phyloP scores from a whole-genome alignment of 345 rosid genomes.

The Triadica sebifera region DNA sequence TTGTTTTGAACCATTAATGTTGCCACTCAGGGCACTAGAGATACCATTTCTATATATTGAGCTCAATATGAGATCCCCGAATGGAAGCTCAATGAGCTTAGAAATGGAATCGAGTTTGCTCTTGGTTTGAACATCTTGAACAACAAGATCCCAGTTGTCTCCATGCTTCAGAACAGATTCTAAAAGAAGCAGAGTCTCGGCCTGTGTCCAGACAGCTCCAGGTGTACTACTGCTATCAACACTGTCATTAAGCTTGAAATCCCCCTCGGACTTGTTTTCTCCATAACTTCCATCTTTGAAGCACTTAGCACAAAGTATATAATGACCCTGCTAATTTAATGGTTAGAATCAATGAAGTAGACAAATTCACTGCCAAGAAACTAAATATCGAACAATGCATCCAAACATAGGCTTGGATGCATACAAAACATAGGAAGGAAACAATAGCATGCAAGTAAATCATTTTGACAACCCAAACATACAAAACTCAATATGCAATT shows the following conservation, averaged over 20 bases:
- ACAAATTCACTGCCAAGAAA: too few species aligned
- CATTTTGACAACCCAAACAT: background rate
- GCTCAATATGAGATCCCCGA: slow-evolving; percentile 63
- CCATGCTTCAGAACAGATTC: slow-evolving; percentile 81
- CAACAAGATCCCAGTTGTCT: slow-evolving; percentile 91
- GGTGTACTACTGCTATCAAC: slow-evolving; percentile 13
- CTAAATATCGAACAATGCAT: too few species aligned
- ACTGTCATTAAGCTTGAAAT: slow-evolving; percentile 50
- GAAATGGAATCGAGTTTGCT: slow-evolving; percentile 72
- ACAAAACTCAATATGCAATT: background rate
- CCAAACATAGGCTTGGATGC: too few species aligned
- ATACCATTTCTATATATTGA: slow-evolving; percentile 42
- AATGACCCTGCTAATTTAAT: slow-evolving; percentile 40
- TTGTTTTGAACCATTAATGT: slow-evolving; percentile 23
- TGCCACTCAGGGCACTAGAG: slow-evolving; percentile 23
- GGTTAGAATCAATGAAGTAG: too few species aligned
- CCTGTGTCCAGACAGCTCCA: slow-evolving; percentile 75
- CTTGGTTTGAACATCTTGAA: slow-evolving; percentile 70
- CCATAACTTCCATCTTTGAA: slow-evolving; percentile 55
- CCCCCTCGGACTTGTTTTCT: slow-evolving; percentile 54
- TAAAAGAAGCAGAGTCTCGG: slow-evolving; percentile 70
- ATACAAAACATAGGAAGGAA: too few species aligned
- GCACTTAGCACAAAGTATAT: slow-evolving; percentile 60
- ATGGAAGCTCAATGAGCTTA: slow-evolving; percentile 84
- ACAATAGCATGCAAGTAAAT: too few species aligned